Percentiles rank a stretch among this genome's conserved stretches.
These are phyloP conservation scores for Ophiosphaerella korrae DNA, from an alignment of 2,329 filamentous ascomycete genomes.

Conservation along the genomic window DNA sequence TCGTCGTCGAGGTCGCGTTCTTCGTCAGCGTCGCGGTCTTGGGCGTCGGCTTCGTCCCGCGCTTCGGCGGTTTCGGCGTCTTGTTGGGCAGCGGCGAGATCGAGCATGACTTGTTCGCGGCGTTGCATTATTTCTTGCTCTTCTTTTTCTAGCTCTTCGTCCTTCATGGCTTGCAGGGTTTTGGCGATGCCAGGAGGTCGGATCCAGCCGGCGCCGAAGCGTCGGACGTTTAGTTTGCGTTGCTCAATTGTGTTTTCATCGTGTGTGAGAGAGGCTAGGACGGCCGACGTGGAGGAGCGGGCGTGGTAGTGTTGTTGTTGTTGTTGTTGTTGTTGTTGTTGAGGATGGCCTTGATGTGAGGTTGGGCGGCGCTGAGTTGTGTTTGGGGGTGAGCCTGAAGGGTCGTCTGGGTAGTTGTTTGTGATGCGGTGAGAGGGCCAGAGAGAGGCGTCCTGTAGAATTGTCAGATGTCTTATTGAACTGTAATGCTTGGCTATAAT, in stretches of 20 bases:
- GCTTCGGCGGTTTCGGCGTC: conserved; percentile 44
- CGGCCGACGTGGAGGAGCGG: conserved; percentile 59
- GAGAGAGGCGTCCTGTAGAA: conserved; percentile 34
- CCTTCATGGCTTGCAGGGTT: conserved; percentile 85
- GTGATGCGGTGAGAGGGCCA: conserved; percentile 35
- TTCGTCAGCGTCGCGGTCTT: conserved; percentile 34
- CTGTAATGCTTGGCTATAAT: not conserved
- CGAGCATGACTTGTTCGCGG: conserved; percentile 72
- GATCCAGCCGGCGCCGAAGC: conserved; percentile 90
- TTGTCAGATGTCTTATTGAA: conserved; percentile 7
- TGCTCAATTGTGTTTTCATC: conserved; percentile 80
- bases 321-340: conserved; percentile 19
- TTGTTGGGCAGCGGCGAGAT: conserved; percentile 68
- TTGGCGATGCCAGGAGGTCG: conserved; percentile 86
- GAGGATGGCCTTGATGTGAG: conserved; percentile 20
- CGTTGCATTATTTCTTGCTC: conserved; percentile 79
- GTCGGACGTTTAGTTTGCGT: conserved; percentile 79
- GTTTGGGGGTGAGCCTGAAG: conserved; percentile 25
- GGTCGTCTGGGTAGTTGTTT: conserved; percentile 24
- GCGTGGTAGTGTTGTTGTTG: conserved; percentile 20
- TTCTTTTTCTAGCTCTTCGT: conserved; percentile 86
- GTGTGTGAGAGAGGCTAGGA: conserved; percentile 70
- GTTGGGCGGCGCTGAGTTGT: conserved; percentile 23
- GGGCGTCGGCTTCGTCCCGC: conserved; percentile 50
- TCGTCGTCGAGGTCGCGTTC: conserved; percentile 51